Evolutionary conservation across 805 yeast genomes (phyloP).

Genomic region (Saturnispora quitensis): DNA sequence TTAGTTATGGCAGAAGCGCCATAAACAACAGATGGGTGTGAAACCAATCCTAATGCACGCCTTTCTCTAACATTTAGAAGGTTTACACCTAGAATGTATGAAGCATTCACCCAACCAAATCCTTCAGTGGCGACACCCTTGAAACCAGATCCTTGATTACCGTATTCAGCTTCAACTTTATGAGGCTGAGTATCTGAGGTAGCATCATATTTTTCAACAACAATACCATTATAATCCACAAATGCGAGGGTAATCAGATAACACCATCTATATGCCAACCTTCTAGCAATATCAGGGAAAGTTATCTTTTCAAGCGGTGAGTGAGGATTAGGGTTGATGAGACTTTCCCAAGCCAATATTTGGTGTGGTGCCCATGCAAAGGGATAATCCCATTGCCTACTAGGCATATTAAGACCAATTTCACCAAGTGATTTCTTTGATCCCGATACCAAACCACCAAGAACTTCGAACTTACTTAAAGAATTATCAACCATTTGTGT

Average conservation of each 20-base stretch:
- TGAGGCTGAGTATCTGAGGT: conserved; percentile 78
- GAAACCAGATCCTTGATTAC: conserved; percentile 90
- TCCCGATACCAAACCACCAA: conserved; percentile 86
- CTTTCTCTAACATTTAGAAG: conserved; percentile 56
- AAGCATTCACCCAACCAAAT: conserved; percentile 96
- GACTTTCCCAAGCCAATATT: conserved; percentile 86
- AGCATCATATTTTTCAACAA: conserved; percentile 92
- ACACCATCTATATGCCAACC: conserved; percentile 85
- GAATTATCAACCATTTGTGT: conserved; percentile 44
- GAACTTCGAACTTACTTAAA: conserved; percentile 64
- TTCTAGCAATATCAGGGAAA: conserved; percentile 43
- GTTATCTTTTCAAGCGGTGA: conserved; percentile 7
- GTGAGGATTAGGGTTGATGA: conserved; percentile 57
- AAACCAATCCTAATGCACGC: conserved; percentile 71
- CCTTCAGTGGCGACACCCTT: conserved; percentile 94
- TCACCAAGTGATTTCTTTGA: conserved; percentile 67
- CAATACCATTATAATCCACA: conserved; percentile 89
- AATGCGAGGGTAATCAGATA: conserved; percentile 80
- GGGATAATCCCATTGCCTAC: conserved; percentile 97
- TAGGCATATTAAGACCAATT: conserved; percentile 61
- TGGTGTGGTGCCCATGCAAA: conserved; percentile 99
- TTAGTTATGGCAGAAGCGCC: not conserved
- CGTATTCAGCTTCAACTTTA: conserved; percentile 90
- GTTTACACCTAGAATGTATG: conserved; percentile 65
- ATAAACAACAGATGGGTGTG: conserved; percentile 41